Percentiles rank a stretch among this genome's conserved stretches.
phyloP scores from a whole-genome alignment of 2,329 filamentous ascomycete species.

The Penicillium sp. region DNA sequence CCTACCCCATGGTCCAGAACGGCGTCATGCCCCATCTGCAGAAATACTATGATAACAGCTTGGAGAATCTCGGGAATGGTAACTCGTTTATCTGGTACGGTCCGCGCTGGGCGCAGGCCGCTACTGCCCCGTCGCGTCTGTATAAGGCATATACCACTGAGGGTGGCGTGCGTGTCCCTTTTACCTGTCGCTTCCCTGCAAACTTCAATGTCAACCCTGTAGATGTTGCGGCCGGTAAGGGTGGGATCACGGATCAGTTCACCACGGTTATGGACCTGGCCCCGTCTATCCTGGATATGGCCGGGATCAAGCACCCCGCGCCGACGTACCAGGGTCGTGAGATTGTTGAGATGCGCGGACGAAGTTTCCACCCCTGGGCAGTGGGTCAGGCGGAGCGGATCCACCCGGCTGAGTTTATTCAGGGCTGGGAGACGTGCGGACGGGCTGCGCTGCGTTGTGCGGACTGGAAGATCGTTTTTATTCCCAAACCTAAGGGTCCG shows the following conservation, averaged over 20 bases:
- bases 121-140: conserved; percentile 50
- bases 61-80: conserved; percentile 58
- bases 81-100: conserved; percentile 62
- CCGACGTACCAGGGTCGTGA: conserved; percentile 52
- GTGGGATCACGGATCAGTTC: conserved; percentile 51
- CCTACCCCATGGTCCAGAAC: conserved; percentile 56
- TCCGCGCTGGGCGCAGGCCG: conserved; percentile 55
- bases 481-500: conserved; percentile 54
- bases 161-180: conserved; percentile 54
- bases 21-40: conserved; percentile 54
- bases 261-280: conserved; percentile 54
- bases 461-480: conserved; percentile 58
- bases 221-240: conserved; percentile 21
- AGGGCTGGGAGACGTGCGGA: conserved; percentile 58
- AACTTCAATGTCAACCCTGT: conserved; percentile 19
- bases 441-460: conserved; percentile 55
- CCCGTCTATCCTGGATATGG: conserved; percentile 46
- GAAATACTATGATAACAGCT: conserved; percentile 57
- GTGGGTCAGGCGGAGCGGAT: conserved; percentile 37
- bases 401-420: conserved; percentile 52
- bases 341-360: conserved; percentile 52
- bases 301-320: conserved; percentile 50
- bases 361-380: conserved; percentile 46
- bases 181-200: conserved; percentile 47
- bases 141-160: conserved; percentile 52